Evolutionary conservation across 2,329 filamentous ascomycete genomes (phyloP), one percentile per base, ranked within the genome.

Genomic region (Lachnellula cervina): DNA sequence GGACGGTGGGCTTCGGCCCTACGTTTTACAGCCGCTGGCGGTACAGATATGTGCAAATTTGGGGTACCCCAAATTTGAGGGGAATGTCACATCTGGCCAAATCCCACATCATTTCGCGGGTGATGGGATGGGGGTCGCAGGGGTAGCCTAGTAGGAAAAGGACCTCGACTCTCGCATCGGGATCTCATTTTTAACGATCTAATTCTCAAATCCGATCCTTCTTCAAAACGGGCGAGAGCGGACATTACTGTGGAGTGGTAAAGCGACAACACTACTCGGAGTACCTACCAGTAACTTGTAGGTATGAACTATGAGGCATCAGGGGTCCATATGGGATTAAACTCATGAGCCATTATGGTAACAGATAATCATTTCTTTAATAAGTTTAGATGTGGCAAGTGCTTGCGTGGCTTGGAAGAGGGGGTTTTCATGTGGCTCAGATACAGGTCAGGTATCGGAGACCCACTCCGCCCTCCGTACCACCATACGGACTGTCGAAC

Each of bases 41-140:
- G 13, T 32, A 32, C 9, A 13, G 28, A 32, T 32, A 23, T 51
- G 14, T n/a, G 47, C 42, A 57, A 49, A 57, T 57, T 57, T 47
- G 49, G 54, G 51, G 55, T n/a, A n/a, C n/a, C n/a, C n/a, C 42
- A 57, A 49, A 57, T 57, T 57, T 47, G 49, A 57, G 51, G 55
- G 49, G 52, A 13, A 19, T 54, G 51, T 54, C 51, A 57, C 51
- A 53, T 19, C 23, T 32, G 28, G 28, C 34, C 21, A 28, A 16
- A 25, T 47, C 5, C 44, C 44, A 47, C 37, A 28, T 13, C 44
- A 21, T 44, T 19, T 13, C n/a, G 11, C 11, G 11, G 42, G 23
- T 17, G 19, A 47, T 17, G 11, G 23, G 21, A 4, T 23, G 21
- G 44, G 23, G 44, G 23, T 25, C 4, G 44, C 44, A 47, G 23